Conservation (phyloP, 352 stramenopile species). For the Aphanomyces euteiches region DNA sequence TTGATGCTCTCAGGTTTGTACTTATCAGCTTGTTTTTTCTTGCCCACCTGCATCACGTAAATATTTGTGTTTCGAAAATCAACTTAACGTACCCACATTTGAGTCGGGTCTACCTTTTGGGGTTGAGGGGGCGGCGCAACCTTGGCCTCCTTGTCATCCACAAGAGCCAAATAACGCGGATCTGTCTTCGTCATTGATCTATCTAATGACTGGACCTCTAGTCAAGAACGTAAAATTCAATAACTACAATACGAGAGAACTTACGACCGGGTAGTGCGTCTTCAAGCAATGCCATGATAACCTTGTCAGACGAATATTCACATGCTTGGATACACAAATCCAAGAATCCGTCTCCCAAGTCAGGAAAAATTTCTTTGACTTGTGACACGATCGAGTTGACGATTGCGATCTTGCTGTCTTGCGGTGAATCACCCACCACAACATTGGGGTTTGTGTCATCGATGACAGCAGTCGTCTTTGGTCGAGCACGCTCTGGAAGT, state of each 20-base stretch:
- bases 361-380: conserved; percentile 59
- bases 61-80: conserved; percentile 41
- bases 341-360: conserved; percentile 58
- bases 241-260: too few species aligned
- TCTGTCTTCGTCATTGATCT: conserved; percentile 41
- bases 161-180: conserved; percentile 37
- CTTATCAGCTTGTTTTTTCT: conserved; percentile 52
- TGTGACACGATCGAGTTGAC: conserved; percentile 44
- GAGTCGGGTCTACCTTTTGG: conserved; percentile 19
- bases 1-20: conserved; percentile 58
- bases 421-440: not conserved
- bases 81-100: conserved; percentile 28
- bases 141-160: conserved; percentile 35
- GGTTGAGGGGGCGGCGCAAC: conserved; percentile 31
- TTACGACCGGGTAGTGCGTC: conserved; percentile 18
- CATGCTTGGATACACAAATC: conserved; percentile 54
- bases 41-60: conserved; percentile 56
- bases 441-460: conserved; percentile 17
- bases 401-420: conserved; percentile 20
- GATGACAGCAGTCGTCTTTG: conserved; percentile 27
- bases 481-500: conserved; percentile 45
- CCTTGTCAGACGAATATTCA: conserved; percentile 44
- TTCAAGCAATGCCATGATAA: conserved; percentile 61
- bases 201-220: not conserved
- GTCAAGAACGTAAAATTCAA: not conserved